A percentile compares a stretch with the other conserved stretches of the same genome.
phyloP scores from a whole-genome alignment of 2,329 filamentous ascomycete species.

The Phaeosphaeriaceae sp. region DNA sequence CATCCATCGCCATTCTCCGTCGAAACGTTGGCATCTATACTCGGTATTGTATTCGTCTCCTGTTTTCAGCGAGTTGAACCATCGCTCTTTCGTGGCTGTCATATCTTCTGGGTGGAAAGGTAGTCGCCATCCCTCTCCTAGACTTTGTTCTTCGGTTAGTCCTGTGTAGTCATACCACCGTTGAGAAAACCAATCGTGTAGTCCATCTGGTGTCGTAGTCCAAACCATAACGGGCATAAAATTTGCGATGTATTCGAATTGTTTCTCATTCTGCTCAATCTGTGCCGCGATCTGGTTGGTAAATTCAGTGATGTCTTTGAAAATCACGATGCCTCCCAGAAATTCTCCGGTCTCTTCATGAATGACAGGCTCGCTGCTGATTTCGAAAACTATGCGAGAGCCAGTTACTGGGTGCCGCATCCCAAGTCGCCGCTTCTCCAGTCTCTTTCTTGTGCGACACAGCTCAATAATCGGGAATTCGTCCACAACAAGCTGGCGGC shows the following conservation, averaged over 20 bases:
- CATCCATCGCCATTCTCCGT: conserved; percentile 81
- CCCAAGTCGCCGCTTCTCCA: conserved; percentile 65
- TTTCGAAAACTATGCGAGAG: conserved; percentile 67
- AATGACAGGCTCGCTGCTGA: conserved; percentile 70
- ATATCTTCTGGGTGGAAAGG: conserved; percentile 77
- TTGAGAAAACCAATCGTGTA: conserved; percentile 75
- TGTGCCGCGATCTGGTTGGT: conserved; percentile 73
- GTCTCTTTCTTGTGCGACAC: conserved; percentile 66
- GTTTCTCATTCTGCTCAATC: conserved; percentile 72
- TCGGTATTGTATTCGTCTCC: conserved; percentile 72
- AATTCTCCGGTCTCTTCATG: conserved; percentile 75
- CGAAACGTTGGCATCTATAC: conserved; percentile 70
- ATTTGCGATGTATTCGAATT: conserved; percentile 79
- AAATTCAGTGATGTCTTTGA: conserved; percentile 75
- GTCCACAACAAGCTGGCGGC: conserved; percentile 60
- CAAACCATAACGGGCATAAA: conserved; percentile 68
- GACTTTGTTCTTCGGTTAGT: conserved; percentile 65
- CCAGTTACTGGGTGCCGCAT: conserved; percentile 64
- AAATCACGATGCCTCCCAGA: conserved; percentile 73
- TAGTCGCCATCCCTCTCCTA: conserved; percentile 68
- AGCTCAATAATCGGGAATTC: conserved; percentile 74
- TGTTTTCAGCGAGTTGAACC: conserved; percentile 69
- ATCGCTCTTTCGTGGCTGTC: conserved; percentile 60
- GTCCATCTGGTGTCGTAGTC: conserved; percentile 72
- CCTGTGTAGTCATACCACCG: conserved; percentile 83